Evolutionary conservation across 2,329 filamentous ascomycete genomes (phyloP), one percentile per base, ranked within the genome.

Genomic region (Emmonsiellopsis sp.): DNA sequence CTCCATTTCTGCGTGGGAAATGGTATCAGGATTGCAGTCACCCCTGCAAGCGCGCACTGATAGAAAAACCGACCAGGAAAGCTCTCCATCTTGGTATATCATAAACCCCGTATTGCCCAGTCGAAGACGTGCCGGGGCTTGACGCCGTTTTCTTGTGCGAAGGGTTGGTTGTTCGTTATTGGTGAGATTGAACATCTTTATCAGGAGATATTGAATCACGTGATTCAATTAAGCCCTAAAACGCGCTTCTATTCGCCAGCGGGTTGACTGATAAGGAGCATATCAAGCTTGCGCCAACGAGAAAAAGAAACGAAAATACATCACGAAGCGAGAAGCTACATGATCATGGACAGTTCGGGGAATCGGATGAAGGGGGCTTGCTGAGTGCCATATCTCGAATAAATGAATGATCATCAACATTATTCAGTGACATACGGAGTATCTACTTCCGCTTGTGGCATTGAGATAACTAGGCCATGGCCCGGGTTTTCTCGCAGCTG

Each of bases 191-290:
- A 40, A 7, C 5, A 20, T 3, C 15, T 51, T 55, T 55, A 55
- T 55, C 54, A 54, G 51, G 6, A 41, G 10, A 46, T 13, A 43
- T 4, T 4, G 26, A 26, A n/a, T 55, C 54, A 55, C 54, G 54
- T 55, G 54, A 52, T 34, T 2, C 26, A 2, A 3, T 8, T 11
- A 6, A 11, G 5, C 35, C 35, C 35, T 38, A 38, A 38, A n/a
- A 38, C 9, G 13, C 9, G 3, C 35, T n/a, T n/a, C 7, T 38
- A 38, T 38, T 38, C 35, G 35, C 13, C 7, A 6, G 13, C 30
- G 7, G 26, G 4, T 31, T 55, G 41, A 40, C 51, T 55, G 50
- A 48, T 38, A 13, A 20, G 31, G 30, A 20, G 2, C 51, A 46
- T 20, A 52, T 44, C n/a, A 44, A 26, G 3, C 11, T 8, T 3